Conservation (phyloP, 768 basidiomycete genomes). For the Termitomyces sp. region DNA sequence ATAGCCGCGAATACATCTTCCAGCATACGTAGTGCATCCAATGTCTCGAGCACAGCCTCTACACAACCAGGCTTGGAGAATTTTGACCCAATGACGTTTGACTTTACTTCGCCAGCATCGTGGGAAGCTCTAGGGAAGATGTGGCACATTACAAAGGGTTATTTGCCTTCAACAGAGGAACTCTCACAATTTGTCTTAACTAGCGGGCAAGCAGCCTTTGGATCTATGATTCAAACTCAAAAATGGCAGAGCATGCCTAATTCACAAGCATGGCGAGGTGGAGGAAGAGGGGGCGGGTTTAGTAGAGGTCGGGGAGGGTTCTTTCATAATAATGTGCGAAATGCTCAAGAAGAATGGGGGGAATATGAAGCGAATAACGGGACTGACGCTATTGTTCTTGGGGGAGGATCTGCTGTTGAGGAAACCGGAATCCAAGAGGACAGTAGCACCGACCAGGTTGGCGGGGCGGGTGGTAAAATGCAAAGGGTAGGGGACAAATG, state of each 20-base stretch:
- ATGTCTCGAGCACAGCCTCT: conserved; percentile 33
- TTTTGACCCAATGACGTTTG: conserved; percentile 71
- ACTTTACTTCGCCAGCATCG: conserved; percentile 67
- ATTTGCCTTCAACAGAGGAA: conserved; percentile 68
- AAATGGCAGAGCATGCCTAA: conserved; percentile 18
- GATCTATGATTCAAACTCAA: conserved; percentile 20
- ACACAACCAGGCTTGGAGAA: conserved; percentile 52
- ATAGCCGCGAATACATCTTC: conserved; percentile 61
- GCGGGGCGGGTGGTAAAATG: conserved; percentile 52
- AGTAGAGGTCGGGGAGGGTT: conserved; percentile 38
- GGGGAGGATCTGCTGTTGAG: conserved; percentile 30
- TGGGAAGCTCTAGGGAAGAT: conserved; percentile 82
- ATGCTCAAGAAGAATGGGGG: conserved; percentile 33
- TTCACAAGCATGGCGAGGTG: conserved; percentile 22
- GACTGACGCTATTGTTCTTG: conserved; percentile 61
- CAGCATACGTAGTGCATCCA: conserved; percentile 40
- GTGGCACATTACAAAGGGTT: conserved; percentile 70
- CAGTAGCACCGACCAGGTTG: conserved; percentile 8
- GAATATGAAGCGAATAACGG: conserved; percentile 30
- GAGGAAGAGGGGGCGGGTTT: conserved; percentile 32
- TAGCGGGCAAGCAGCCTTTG: conserved; percentile 24
- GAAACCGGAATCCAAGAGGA: conserved; percentile 11
- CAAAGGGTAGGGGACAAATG: conserved; percentile 69
- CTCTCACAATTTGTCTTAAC: conserved; percentile 72
- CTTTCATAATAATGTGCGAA: conserved; percentile 46